Conservation (phyloP, 1,139 yeast genomes). For the Keqinozyma sinolaborantium region DNA sequence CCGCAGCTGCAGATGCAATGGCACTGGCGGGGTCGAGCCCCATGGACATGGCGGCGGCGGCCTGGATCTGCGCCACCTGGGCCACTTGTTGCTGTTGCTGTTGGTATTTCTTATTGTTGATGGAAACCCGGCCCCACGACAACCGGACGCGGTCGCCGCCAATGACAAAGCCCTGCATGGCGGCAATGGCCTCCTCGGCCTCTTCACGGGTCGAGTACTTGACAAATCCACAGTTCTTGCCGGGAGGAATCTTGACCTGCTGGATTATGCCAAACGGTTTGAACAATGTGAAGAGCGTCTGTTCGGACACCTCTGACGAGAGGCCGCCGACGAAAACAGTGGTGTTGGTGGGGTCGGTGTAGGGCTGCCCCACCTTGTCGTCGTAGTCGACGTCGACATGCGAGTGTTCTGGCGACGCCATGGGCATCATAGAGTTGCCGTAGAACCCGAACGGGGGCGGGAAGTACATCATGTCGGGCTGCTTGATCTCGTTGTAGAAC, state of each 20-base stretch:
- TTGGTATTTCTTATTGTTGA: slow-evolving; percentile 29
- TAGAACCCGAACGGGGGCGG: slow-evolving; percentile 10
- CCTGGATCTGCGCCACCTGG: slow-evolving; percentile 29
- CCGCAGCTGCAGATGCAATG: slow-evolving; percentile 22
- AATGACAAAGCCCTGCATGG: slow-evolving; percentile 90
- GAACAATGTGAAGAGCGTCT: slow-evolving; percentile 68
- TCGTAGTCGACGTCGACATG: not conserved
- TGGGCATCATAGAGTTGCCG: slow-evolving; percentile 2
- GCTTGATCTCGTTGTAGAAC: slow-evolving; percentile 4
- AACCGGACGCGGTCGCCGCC: slow-evolving; percentile 82
- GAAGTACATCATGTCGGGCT: slow-evolving; percentile 14
- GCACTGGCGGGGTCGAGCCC: slow-evolving; percentile 34
- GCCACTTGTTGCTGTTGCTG: slow-evolving; percentile 32
- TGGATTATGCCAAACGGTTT: slow-evolving; percentile 82
- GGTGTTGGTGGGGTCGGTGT: slow-evolving; percentile 77
- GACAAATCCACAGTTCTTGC: slow-evolving; percentile 93
- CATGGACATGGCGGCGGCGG: slow-evolving; percentile 33
- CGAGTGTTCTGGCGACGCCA: not conserved
- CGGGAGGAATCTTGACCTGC: slow-evolving; percentile 85
- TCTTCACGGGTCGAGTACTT: slow-evolving; percentile 75
- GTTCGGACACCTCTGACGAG: slow-evolving; percentile 71
- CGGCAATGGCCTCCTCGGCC: slow-evolving; percentile 86
- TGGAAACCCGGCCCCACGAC: slow-evolving; percentile 77
- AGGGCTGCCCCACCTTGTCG: slow-evolving; percentile 22
- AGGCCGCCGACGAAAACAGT: slow-evolving; percentile 95